A percentile compares a stretch with the other conserved stretches of the same genome.
These are phyloP conservation scores for Zhuliangozyma parablackwelliae DNA, from an alignment of 1,139 yeast species.

Conservation along the genomic window DNA sequence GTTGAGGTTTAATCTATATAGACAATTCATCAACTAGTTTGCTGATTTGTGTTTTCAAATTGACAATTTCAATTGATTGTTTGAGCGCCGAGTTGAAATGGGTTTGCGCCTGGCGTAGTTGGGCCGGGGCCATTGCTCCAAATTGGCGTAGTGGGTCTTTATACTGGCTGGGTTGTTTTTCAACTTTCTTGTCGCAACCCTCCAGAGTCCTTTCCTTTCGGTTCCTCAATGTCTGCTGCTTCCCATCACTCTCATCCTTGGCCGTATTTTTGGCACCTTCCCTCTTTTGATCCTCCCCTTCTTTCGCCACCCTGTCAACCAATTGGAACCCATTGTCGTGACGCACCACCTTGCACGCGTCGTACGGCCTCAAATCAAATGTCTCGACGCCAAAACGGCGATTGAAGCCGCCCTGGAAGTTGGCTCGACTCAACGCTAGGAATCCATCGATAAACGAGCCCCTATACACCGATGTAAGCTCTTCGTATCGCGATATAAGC, in stretches of 20 bases:
- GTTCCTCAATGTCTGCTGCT: background rate
- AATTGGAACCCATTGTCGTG: constrained; percentile 9
- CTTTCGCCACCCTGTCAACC: constrained; percentile 10
- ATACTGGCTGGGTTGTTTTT: background rate
- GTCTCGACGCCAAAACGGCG: constrained; percentile 21
- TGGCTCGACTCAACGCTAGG: constrained; percentile 38
- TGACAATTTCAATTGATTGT: constrained; percentile 22
- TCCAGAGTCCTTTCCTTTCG: constrained; percentile 1
- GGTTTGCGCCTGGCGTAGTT: constrained; percentile 36
- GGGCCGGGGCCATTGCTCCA: constrained; percentile 46
- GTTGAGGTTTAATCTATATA: constrained; percentile 18
- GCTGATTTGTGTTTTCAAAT: constrained; percentile 20
- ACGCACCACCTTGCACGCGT: constrained; percentile 19
- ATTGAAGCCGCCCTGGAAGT: constrained; percentile 18
- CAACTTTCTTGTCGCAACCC: background rate
- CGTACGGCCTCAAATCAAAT: constrained; percentile 27
- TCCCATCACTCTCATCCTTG: background rate
- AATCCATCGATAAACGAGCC: constrained; percentile 26
- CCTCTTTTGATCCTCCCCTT: constrained; percentile 1
- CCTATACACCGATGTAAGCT: constrained; percentile 16
- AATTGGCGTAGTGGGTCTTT: constrained; percentile 47
- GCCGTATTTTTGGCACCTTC: background rate
- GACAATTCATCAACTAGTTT: background rate
- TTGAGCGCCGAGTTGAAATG: constrained; percentile 29
- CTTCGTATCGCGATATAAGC: constrained; percentile 29